Conservation (phyloP, 2,329 filamentous ascomycete species). For the Malbranchea cinnamomea region DNA sequence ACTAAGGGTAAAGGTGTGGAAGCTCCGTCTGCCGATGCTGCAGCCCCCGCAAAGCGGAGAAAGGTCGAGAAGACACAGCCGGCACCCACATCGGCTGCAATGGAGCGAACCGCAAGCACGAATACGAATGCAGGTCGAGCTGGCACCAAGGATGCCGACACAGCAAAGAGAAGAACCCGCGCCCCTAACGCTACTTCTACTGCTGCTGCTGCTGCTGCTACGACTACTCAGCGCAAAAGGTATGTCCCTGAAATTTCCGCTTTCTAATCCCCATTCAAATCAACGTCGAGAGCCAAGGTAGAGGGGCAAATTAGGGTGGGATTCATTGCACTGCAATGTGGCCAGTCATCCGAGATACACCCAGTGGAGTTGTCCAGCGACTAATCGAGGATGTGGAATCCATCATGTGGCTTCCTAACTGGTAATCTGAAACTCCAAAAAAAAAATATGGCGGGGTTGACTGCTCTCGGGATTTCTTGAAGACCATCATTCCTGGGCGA, state of each 20-base stretch:
- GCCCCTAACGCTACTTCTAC: conserved; percentile 50
- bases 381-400: too few relatives aligned
- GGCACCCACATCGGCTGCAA: conserved; percentile 16
- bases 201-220: conserved; percentile 51
- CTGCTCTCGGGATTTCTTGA: too few relatives aligned
- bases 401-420: too few relatives aligned
- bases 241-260: conserved; percentile 27
- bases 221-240: conserved; percentile 56
- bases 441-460: too few relatives aligned
- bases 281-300: conserved; percentile 1
- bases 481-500: too few relatives aligned
- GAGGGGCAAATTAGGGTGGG: too few relatives aligned
- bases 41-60: conserved; percentile 53
- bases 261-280: neutral
- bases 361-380: too few relatives aligned
- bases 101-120: conserved; percentile 28
- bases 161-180: conserved; percentile 55
- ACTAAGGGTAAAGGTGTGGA: conserved; percentile 33
- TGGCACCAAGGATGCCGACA: conserved; percentile 51
- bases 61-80: conserved; percentile 57
- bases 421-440: too few relatives aligned
- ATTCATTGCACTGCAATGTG: too few relatives aligned
- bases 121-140: conserved; percentile 20
- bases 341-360: too few relatives aligned
- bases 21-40: conserved; percentile 10